Evolutionary conservation across 805 yeast species (phyloP), one percentile per base, ranked within the genome.

Genomic region (Ogataea trehaloabstinens): DNA sequence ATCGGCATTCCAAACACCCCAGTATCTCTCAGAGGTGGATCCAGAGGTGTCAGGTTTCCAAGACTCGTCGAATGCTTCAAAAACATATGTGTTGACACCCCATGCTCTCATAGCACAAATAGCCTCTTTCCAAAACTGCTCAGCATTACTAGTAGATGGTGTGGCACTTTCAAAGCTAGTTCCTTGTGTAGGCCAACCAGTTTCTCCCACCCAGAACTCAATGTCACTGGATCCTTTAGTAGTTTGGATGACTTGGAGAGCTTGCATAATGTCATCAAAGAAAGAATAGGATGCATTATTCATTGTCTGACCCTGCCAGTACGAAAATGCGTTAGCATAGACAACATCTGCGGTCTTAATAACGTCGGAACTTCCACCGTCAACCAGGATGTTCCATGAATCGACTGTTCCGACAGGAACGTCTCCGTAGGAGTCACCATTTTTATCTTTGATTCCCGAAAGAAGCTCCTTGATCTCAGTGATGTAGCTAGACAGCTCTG

Each of bases 211-310:
- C 89, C 91, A 90, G 74, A 90, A 88, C 41, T 80, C 74, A 55
- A 91, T 76, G 66, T 88, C 90, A 42, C 91, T 82, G 44, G 84
- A 68, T 47, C 96, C 96, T 74, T 91, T 90, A 54, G 76, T 66
- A 52, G 87, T 71, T 75, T 91, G 96, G 56, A 91, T 79, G 45
- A 74, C 71, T 72, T 88, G 95, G 64, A 91, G 71, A 51, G 97
- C 96, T 75, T 91, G 97, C 96, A 90, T 89, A 65, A 91, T 87
- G 65, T 91, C 97, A 63, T 90, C 97, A 52, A 88, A 78, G 83
- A 90, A 91, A 2, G 96, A 88, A 75, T 78, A 86, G 13, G 95
- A 79, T 19, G 96, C 78, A 64, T 90, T 90, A 35, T 64, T 58
- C 76, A 74, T 76, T 51, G 88, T 75, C 72, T 89, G 97, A 31